Percentiles rank a stretch among this genome's conserved stretches.
Conservation (phyloP, 2,329 filamentous ascomycete genomes). For the Aspergillus arachidicola region DNA sequence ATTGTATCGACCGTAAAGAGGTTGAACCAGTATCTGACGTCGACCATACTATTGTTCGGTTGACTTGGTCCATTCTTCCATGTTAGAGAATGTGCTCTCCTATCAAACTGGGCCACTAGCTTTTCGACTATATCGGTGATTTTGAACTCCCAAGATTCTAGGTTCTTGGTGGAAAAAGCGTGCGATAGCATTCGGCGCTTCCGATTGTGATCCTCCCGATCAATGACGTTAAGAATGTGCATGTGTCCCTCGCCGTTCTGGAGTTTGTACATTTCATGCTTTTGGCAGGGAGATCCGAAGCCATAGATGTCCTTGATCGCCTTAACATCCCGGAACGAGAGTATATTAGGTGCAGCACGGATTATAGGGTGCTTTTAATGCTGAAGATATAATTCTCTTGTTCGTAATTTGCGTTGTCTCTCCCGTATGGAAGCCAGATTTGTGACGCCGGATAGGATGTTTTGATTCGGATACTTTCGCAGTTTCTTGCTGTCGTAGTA, state of each 20-base stretch:
- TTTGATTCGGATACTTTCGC: not conserved
- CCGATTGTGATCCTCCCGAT: constrained; percentile 52
- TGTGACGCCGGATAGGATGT: not conserved
- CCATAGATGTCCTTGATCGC: not conserved
- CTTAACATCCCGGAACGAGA: not conserved
- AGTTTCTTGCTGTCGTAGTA: not conserved
- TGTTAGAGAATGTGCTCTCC: constrained; percentile 32
- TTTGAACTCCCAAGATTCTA: constrained; percentile 52
- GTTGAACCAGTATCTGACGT: constrained; percentile 55
- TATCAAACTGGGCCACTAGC: constrained; percentile 46
- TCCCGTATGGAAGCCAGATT: not conserved
- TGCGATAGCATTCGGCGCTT: constrained; percentile 52
- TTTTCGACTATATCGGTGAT: constrained; percentile 51
- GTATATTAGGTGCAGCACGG: not conserved
- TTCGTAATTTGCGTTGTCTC: not conserved
- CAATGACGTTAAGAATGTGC: constrained; percentile 49
- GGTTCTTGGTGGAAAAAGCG: constrained; percentile 54
- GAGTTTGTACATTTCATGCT: not conserved
- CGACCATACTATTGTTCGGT: constrained; percentile 26
- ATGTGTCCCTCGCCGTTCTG: not conserved
- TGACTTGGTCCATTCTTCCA: too few species aligned
- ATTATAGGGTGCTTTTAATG: not conserved
- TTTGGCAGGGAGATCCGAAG: not conserved
- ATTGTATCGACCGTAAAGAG: constrained; percentile 47
- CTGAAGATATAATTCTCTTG: not conserved